Evolutionary conservation across 2,329 filamentous ascomycete species (phyloP), one percentile per base, ranked within the genome.

Genomic region (Penicillium sp.): DNA sequence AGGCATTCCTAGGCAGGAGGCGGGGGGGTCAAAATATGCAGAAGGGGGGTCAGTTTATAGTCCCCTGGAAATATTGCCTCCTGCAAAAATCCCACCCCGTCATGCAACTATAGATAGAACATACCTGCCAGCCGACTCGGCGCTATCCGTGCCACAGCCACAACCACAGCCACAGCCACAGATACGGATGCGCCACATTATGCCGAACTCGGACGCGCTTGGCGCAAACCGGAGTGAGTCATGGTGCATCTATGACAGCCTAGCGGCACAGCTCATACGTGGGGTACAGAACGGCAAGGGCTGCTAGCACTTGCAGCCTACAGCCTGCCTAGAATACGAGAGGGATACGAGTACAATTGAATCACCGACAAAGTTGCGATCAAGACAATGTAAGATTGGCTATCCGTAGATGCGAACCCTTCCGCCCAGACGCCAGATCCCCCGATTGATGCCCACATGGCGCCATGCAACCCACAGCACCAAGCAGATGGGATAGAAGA

Each of bases 401-500:
- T 52, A 52, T 52, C 49, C 49, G 49, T 52, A 52, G 49, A 52
- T 52, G 49, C 49, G 49, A 52, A 37, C 34, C 49, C 17, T 37
- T 52, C 49, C 20, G 35, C 49, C 49, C 49, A 38, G 49, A 52
- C 49, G 49, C 49, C 49, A 39, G 34, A 42, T 54, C 38, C 38
- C 38, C 51, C 51, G 25, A 39, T 34, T 54, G 51, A 17, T 54
- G 38, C 51, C 22, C 38, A 35, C 14, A 54, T 43, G 38, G 37
- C 37, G 51, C 37, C 51, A 54, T 54, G 38, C 25, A 47, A 47
- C 43, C 51, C 38, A 42, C 5, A 57, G 51, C 38, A 49, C 49
- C 34, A 47, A 39, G 49, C 10, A 57, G 58, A 57, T 57, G 42
- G 51, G 59, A 56, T 38, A 63, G 49, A 42, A 58, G 55, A 61